phyloP scores from a whole-genome alignment of 148 eudicot species.

The Nepenthes mirabilis region DNA sequence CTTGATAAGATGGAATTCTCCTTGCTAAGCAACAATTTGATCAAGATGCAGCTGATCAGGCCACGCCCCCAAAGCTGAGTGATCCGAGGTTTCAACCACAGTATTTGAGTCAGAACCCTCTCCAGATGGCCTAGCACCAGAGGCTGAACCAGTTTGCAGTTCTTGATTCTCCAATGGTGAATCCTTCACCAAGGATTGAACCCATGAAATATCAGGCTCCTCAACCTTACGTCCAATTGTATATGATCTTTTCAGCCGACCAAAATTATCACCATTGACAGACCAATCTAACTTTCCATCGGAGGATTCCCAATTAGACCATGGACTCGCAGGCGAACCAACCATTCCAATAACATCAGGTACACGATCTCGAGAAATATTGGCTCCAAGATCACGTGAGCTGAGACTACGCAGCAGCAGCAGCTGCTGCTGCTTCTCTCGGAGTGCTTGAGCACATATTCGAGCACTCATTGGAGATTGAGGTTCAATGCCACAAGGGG shows the following conservation, averaged over 20 bases:
- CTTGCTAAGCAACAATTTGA: constrained; percentile 24
- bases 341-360: constrained; percentile 8
- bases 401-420: constrained; percentile 38
- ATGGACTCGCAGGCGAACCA: constrained; percentile 33
- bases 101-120: constrained; percentile 23
- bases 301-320: constrained; percentile 42
- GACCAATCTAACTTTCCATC: constrained; percentile 45
- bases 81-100: constrained; percentile 29
- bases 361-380: constrained; percentile 22
- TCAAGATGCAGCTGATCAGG: constrained; percentile 38
- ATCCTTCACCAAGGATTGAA: constrained; percentile 53
- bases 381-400: constrained; percentile 28
- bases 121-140: constrained; percentile 16
- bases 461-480: constrained; percentile 34
- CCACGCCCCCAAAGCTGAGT: constrained; percentile 44
- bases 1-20: constrained; percentile 12
- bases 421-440: constrained; percentile 39
- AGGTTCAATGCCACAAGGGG: constrained; percentile 31
- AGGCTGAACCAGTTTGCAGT: constrained; percentile 6
- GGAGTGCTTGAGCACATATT: constrained; percentile 21
- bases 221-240: constrained; percentile 27
- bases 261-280: constrained; percentile 25
- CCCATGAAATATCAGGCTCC: constrained; percentile 58
- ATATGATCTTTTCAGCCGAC: constrained; percentile 21
- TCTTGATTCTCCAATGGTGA: constrained; percentile 32